These are phyloP conservation scores for Trifolium dubium DNA, from an alignment of 306 rosid genomes.

Conservation along the genomic window DNA sequence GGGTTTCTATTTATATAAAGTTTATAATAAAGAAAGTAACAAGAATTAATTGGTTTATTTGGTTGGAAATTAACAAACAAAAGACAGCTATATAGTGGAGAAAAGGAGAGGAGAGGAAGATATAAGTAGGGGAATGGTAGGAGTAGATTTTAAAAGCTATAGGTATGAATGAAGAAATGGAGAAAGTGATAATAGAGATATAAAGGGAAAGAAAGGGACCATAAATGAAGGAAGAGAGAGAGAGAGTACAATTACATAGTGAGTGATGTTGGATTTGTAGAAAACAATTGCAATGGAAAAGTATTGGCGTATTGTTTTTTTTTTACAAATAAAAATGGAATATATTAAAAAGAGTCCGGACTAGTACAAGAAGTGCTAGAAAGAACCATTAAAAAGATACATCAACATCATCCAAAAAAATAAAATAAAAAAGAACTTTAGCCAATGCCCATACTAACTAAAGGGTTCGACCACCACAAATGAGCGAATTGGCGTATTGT, in stretches of 20 bases:
- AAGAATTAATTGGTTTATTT: constrained; percentile 16
- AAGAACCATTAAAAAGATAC: no score
- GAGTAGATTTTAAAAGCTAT: constrained; percentile 36
- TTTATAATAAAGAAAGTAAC: constrained; percentile 13
- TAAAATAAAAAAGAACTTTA: no score
- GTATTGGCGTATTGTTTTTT: constrained; percentile 57
- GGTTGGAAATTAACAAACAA: constrained; percentile 35
- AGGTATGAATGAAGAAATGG: constrained; percentile 48
- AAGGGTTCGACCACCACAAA: no score
- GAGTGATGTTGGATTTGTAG: constrained; percentile 68
- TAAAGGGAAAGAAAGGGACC: constrained; percentile 78
- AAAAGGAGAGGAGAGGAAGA: not conserved
- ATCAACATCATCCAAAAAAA: no score
- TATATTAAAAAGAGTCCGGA: no score
- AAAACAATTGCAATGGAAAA: constrained; percentile 80
- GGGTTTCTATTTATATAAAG: not conserved
- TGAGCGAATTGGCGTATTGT: constrained; percentile 52
- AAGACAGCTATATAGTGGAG: constrained; percentile 31
- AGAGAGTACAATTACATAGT: no score
- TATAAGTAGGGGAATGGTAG: not conserved
- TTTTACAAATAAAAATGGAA: no score
- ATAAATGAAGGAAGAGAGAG: constrained; percentile 40
- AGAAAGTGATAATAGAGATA: constrained; percentile 74
- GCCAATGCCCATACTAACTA: no score
- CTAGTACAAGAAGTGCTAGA: no score